A percentile compares a stretch with the other conserved stretches of the same genome.
Conservation (phyloP, 192 early-diverging fungal genomes). For the Coemansia guatemalensis region DNA sequence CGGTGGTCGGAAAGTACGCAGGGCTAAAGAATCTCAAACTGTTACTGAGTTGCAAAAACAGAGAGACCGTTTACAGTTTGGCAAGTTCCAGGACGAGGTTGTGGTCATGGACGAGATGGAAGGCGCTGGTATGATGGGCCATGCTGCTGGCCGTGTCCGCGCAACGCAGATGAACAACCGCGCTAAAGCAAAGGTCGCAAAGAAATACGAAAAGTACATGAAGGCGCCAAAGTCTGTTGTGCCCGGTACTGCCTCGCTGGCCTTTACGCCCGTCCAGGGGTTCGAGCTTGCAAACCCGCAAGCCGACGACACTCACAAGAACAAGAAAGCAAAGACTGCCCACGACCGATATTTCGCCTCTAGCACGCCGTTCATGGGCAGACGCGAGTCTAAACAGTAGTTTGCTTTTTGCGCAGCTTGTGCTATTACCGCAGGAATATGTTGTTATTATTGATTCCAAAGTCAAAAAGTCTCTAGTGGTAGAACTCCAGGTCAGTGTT, state of each 20-base stretch:
- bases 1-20: constrained; percentile 86
- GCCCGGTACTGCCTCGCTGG: constrained; percentile 85
- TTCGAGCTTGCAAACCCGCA: constrained; percentile 91
- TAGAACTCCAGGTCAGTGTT: constrained; percentile 98
- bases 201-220: constrained; percentile 60
- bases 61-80: constrained; percentile 90
- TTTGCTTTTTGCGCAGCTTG: not conserved
- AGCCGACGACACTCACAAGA: constrained; percentile 42
- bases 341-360: constrained; percentile 79
- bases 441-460: not conserved
- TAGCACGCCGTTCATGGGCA: constrained; percentile 61
- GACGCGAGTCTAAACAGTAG: constrained; percentile 14
- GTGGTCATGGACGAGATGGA: constrained; percentile 80
- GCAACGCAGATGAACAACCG: constrained; percentile 65
- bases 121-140: constrained; percentile 86
- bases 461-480: constrained; percentile 57
- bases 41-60: constrained; percentile 87
- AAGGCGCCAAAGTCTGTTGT: constrained; percentile 47
- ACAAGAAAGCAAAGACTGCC: constrained; percentile 59
- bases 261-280: constrained; percentile 94
- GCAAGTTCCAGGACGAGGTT: constrained; percentile 86
- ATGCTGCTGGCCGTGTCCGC: constrained; percentile 75
- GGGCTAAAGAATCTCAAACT: constrained; percentile 78
- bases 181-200: constrained; percentile 64
- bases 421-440: not conserved